phyloP scores from a whole-genome alignment of 1,139 yeast genomes.

The Yamadazyma oceani region DNA sequence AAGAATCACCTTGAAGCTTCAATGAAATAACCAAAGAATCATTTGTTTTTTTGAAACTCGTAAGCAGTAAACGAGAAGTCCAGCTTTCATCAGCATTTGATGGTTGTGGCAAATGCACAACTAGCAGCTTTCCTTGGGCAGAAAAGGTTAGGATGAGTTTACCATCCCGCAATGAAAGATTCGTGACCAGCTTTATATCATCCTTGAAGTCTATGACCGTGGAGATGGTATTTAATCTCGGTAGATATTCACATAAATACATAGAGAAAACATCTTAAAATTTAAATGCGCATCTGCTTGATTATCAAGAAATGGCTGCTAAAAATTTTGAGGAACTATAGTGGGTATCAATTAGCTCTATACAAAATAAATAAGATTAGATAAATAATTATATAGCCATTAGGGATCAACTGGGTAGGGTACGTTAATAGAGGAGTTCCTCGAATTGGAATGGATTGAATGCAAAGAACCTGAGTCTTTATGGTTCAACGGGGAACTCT shows the following conservation, averaged over 20 bases:
- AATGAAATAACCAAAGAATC: slow-evolving; percentile 12
- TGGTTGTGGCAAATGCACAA: slow-evolving; percentile 1
- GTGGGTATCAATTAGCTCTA: not conserved
- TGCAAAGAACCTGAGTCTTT: not conserved
- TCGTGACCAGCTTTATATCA: slow-evolving; percentile 11
- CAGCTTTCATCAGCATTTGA: not conserved
- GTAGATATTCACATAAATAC: slow-evolving; percentile 42
- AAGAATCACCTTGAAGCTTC: slow-evolving; percentile 7
- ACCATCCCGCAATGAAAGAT: slow-evolving; percentile 4
- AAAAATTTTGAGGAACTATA: not conserved
- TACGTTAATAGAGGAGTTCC: slow-evolving; percentile 6
- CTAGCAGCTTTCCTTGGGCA: not conserved
- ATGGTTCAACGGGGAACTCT: not conserved
- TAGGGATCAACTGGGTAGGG: slow-evolving; percentile 10
- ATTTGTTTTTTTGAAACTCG: slow-evolving; percentile 9
- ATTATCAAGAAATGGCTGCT: not conserved
- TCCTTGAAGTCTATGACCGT: slow-evolving; percentile 24
- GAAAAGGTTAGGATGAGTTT: slow-evolving; percentile 3
- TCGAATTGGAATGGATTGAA: slow-evolving; percentile 1
- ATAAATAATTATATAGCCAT: not conserved
- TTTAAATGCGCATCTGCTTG: not conserved
- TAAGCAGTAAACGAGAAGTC: slow-evolving; percentile 4
- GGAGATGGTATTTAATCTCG: slow-evolving; percentile 36
- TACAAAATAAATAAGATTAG: not conserved
- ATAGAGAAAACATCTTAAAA: slow-evolving; percentile 16